These are phyloP conservation scores for Paraconiothyrium sp. DNA, from an alignment of 2,329 filamentous ascomycete species.

Conservation along the genomic window DNA sequence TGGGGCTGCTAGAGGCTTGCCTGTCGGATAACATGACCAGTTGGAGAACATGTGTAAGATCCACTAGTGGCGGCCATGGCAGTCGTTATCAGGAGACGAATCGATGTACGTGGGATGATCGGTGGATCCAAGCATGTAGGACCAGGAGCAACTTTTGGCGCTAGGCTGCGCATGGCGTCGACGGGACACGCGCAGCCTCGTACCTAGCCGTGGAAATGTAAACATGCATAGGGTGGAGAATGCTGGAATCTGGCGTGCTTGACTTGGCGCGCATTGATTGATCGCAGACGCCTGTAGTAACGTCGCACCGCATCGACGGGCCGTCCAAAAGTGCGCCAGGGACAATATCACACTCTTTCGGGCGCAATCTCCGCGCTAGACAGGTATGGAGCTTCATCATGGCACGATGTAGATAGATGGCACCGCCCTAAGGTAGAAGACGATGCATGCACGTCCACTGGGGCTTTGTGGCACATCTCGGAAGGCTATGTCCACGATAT, in stretches of 20 bases:
- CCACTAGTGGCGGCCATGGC: too few relatives aligned
- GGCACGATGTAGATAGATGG: background rate
- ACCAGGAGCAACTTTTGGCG: background rate
- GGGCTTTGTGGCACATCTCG: background rate
- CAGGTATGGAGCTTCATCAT: background rate
- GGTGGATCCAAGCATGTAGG: background rate
- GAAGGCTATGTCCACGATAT: background rate
- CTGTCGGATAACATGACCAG: background rate
- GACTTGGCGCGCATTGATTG: background rate
- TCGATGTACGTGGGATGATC: background rate
- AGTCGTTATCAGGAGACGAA: background rate
- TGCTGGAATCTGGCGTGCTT: background rate
- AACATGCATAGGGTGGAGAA: background rate
- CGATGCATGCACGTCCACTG: background rate
- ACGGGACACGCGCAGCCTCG: conserved; percentile 6
- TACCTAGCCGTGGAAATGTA: background rate
- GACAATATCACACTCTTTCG: background rate
- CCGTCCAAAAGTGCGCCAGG: background rate
- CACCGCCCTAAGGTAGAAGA: too few relatives aligned
- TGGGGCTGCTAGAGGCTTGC: background rate
- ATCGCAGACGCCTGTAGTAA: background rate
- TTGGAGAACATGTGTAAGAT: background rate
- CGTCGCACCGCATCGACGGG: background rate
- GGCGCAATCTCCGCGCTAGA: background rate
- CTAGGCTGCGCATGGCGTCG: background rate